Evolutionary conservation across 768 basidiomycete genomes (phyloP).

Genomic region (Termitomyces sp.): DNA sequence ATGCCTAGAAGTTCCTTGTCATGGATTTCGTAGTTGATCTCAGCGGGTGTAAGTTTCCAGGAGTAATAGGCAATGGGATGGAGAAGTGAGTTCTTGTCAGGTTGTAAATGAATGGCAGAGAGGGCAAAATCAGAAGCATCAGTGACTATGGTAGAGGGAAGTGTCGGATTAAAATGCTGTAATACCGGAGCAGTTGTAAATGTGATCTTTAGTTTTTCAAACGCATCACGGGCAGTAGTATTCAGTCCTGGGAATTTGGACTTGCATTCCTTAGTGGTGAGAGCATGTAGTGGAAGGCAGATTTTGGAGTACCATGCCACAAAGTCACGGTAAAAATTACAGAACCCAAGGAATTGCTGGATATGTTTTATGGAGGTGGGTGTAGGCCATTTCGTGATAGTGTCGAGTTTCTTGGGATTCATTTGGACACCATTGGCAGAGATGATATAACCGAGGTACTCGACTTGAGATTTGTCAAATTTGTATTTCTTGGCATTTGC

Average conservation of each 20-base stretch:
- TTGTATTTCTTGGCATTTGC: constrained; percentile 31
- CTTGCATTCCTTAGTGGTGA: background rate
- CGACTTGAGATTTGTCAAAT: constrained; percentile 23
- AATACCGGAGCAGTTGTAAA: constrained; percentile 12
- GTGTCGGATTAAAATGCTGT: constrained; percentile 1
- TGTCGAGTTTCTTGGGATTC: constrained; percentile 31
- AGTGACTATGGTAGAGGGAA: background rate
- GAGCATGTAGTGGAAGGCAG: background rate
- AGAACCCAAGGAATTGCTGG: too few species aligned
- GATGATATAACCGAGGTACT: constrained; percentile 13
- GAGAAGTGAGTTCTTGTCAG: constrained; percentile 15
- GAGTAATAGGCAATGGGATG: constrained; percentile 21
- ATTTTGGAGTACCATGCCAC: too few species aligned
- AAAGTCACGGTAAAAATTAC: too few species aligned
- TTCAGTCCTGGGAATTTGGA: background rate
- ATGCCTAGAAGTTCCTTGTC: background rate
- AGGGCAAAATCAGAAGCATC: background rate
- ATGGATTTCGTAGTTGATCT: too few species aligned
- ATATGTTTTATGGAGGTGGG: background rate
- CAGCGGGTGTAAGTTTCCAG: too few species aligned
- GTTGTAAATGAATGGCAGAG: constrained; percentile 22
- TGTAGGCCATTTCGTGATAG: constrained; percentile 19
- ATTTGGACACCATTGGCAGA: constrained; percentile 23
- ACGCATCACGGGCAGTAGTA: background rate
- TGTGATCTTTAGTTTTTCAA: background rate